Evolutionary conservation across 176 grass and related monocot genomes (phyloP).

Genomic region (Dactylis glomerata): DNA sequence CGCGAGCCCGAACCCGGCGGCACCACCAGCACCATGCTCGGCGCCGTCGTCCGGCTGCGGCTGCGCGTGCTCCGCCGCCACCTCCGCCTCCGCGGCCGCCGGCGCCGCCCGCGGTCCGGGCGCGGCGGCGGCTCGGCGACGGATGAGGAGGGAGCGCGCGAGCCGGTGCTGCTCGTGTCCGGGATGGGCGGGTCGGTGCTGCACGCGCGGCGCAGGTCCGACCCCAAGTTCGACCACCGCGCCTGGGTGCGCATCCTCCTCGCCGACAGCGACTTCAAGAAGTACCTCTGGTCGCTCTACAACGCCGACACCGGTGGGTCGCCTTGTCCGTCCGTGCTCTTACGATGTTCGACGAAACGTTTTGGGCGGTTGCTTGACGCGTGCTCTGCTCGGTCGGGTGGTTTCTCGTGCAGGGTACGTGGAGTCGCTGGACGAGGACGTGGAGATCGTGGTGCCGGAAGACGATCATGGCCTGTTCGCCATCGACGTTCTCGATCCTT

Average conservation of each 20-base stretch:
- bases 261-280: slow-evolving; percentile 83
- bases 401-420: slow-evolving; percentile 55
- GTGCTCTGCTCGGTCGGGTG: neutral
- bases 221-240: slow-evolving; percentile 44
- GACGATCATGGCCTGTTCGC: slow-evolving; percentile 83
- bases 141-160: slow-evolving; percentile 21
- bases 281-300: slow-evolving; percentile 89
- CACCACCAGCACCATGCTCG: slow-evolving; percentile 26
- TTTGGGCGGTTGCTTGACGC: neutral
- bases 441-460: slow-evolving; percentile 80
- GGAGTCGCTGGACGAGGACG: slow-evolving; percentile 66
- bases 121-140: neutral
- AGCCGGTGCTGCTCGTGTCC: slow-evolving; percentile 84
- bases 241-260: slow-evolving; percentile 87
- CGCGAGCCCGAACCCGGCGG: neutral
- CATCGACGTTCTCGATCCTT: slow-evolving; percentile 94
- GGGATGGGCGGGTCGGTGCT: slow-evolving; percentile 89
- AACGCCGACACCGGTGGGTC: slow-evolving; percentile 64
- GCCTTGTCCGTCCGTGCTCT: neutral
- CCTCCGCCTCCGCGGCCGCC: slow-evolving; percentile 33
- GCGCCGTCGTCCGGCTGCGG: slow-evolving; percentile 39
- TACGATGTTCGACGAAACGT: neutral
- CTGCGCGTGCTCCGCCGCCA: slow-evolving; percentile 25
- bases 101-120: neutral
- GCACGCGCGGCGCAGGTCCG: slow-evolving; percentile 66